Conservation (phyloP, 179 eudicot species). For the Silene vulgaris region DNA sequence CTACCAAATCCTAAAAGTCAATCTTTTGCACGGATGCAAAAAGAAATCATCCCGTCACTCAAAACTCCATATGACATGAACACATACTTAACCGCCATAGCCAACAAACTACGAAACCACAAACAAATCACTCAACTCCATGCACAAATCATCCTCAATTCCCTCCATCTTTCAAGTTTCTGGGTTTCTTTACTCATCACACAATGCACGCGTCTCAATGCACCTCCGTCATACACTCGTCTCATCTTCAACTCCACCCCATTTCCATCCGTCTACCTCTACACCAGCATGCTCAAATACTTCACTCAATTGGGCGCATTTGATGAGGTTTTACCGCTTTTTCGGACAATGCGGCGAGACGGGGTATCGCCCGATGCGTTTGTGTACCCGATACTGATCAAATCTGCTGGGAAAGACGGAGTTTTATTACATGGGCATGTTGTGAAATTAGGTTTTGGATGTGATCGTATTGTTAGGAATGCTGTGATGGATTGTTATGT, state of each 20-base stretch:
- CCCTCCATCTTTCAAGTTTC: slow-evolving; percentile 33
- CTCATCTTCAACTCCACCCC: slow-evolving; percentile 35
- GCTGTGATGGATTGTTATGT: slow-evolving; percentile 46
- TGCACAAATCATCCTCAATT: slow-evolving; percentile 36
- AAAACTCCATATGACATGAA: slow-evolving; percentile 21
- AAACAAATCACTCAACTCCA: slow-evolving; percentile 45
- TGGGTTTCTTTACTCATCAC: slow-evolving; percentile 46
- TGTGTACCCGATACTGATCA: slow-evolving; percentile 50
- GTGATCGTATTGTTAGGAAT: slow-evolving; percentile 36
- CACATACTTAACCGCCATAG: slow-evolving; percentile 27
- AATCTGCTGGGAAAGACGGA: slow-evolving; percentile 45
- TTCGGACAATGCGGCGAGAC: slow-evolving; percentile 28
- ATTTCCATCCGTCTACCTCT: slow-evolving; percentile 30
- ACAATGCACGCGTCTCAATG: slow-evolving; percentile 44
- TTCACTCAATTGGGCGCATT: slow-evolving; percentile 32
- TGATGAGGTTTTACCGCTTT: slow-evolving; percentile 30
- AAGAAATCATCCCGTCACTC: neutral
- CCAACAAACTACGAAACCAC: slow-evolving; percentile 21
- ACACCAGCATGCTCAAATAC: slow-evolving; percentile 47
- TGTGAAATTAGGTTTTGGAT: slow-evolving; percentile 40
- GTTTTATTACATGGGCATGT: slow-evolving; percentile 41
- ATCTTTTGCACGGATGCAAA: neutral
- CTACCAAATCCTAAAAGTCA: too few relatives aligned
- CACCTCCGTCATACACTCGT: slow-evolving; percentile 36
- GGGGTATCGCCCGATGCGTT: slow-evolving; percentile 34